Evolutionary conservation across 768 basidiomycete genomes (phyloP), one percentile per base, ranked within the genome.

Genomic region (Suillus clintonianus): DNA sequence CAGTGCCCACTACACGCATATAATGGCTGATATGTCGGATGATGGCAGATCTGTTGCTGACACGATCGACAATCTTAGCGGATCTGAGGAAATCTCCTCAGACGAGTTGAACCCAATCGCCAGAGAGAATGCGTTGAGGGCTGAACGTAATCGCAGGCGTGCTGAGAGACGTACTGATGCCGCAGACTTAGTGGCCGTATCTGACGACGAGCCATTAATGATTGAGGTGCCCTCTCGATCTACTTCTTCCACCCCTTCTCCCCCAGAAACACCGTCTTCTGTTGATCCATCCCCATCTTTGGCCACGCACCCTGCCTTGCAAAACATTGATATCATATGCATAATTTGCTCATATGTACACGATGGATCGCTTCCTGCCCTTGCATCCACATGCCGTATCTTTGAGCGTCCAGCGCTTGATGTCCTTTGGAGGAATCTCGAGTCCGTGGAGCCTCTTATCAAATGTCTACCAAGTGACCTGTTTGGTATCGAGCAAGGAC

Each of bases 391-490:
- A 32, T 63, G 57, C 41, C 57, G 39, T 15, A 39, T 58, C 37
- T 45, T 63, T 19, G 45, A 43, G 27, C 56, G 47, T 24, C 62
- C 62, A 9, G 59, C 57, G n/a, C 32, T 59, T 43, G 62, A 57
- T 32, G 41, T 45, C 19, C 62, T 63, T n/a, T 59, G 55, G 42
- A 32, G 10, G 30, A 27, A 63, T 24, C 37, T 63, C 43, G 24
- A 47, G 15, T 42, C 24, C 11, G 32, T 63, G 5, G 54, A 24
- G 24, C 57, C 57, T 41, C 30, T 63, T 24, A n/a, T 63, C n/a
- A 63, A 30, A 24, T 63, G 62, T 36, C 34, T 63, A 22, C 62
- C 62, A 15, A 63, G 62, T 32, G 62, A 63, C 41, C 24, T 62
- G 41, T 50, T 50, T 17, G 27, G 15, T 7, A 30, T 17, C 17